A percentile compares a stretch with the other conserved stretches of the same genome.
These are phyloP conservation scores for Debaryomyces nepalensis DNA, from an alignment of 1,139 yeast genomes.

Conservation along the genomic window DNA sequence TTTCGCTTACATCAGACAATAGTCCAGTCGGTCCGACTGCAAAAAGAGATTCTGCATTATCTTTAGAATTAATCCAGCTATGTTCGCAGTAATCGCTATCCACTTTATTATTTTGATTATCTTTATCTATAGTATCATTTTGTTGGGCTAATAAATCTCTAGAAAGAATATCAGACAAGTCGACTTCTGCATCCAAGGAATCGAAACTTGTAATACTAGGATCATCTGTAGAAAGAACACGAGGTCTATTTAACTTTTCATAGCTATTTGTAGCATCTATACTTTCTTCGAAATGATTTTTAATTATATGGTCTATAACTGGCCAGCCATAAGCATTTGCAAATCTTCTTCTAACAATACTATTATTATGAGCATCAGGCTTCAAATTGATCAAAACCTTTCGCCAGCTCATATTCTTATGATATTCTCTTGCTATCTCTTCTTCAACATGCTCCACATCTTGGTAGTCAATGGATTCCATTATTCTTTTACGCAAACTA, in stretches of 20 bases:
- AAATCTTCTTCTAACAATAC: conserved; percentile 84
- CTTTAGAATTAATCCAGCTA: conserved; percentile 58
- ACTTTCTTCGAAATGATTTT: conserved; percentile 31
- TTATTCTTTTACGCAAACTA: conserved; percentile 22
- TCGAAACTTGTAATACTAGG: conserved; percentile 19
- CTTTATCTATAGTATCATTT: conserved; percentile 40
- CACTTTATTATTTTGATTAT: conserved; percentile 19
- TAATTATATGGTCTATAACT: conserved; percentile 78
- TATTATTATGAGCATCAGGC: conserved; percentile 97
- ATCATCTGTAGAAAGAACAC: conserved; percentile 1
- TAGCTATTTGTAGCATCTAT: conserved; percentile 15
- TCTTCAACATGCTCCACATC: conserved; percentile 60
- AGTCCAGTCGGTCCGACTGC: conserved; percentile 77
- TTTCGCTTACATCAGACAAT: conserved; percentile 63
- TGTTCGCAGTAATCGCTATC: conserved; percentile 23
- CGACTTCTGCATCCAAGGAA: conserved; percentile 33
- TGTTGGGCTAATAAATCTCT: conserved; percentile 41
- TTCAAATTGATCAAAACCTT: conserved; percentile 83
- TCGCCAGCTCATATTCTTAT: conserved; percentile 84
- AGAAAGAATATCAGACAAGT: conserved; percentile 37
- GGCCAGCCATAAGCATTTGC: conserved; percentile 98
- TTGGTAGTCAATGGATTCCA: conserved; percentile 26
- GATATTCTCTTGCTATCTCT: conserved; percentile 87
- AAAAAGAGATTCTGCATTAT: conserved; percentile 54
- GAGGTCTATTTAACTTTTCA: conserved; percentile 6